These are phyloP conservation scores for Hypoxylon sp. DNA, from an alignment of 2,329 filamentous ascomycete genomes.

Conservation along the genomic window DNA sequence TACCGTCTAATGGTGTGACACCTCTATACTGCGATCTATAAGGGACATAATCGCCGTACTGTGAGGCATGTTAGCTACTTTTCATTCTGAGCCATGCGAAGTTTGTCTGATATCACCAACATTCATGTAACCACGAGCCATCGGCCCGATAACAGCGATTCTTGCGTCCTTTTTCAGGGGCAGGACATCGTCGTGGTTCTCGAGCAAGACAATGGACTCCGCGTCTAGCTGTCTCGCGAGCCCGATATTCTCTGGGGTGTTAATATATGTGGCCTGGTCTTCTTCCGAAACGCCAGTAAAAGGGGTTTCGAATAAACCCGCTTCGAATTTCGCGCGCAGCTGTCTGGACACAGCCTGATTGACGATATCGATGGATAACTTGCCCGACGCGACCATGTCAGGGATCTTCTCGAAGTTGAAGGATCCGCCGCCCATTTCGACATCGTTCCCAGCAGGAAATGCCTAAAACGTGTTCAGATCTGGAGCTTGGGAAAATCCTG, in stretches of 20 bases:
- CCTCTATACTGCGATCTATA: slow-evolving; percentile 72
- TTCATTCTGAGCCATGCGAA: slow-evolving; percentile 28
- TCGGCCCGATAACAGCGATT: slow-evolving; percentile 80
- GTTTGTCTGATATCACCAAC: slow-evolving; percentile 56
- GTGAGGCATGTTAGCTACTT: slow-evolving; percentile 38
- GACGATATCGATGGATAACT: slow-evolving; percentile 69
- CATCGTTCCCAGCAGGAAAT: slow-evolving; percentile 76
- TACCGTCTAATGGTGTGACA: slow-evolving; percentile 77
- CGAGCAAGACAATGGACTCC: slow-evolving; percentile 72
- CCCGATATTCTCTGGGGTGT: slow-evolving; percentile 69
- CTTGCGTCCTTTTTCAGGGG: slow-evolving; percentile 73
- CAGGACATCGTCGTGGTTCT: slow-evolving; percentile 67
- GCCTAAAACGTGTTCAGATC: slow-evolving; percentile 53
- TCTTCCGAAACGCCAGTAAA: slow-evolving; percentile 69
- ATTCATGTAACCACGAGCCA: slow-evolving; percentile 79
- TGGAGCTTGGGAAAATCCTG: background rate
- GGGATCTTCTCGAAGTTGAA: slow-evolving; percentile 78
- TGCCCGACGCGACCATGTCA: slow-evolving; percentile 70
- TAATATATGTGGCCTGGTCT: slow-evolving; percentile 69
- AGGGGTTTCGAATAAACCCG: slow-evolving; percentile 79
- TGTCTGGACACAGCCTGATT: slow-evolving; percentile 75
- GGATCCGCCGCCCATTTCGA: slow-evolving; percentile 82
- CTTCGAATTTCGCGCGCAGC: slow-evolving; percentile 75
- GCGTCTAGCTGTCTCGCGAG: slow-evolving; percentile 73
- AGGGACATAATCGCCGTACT: slow-evolving; percentile 81